These are phyloP conservation scores for Paramecium caudatum DNA, from an alignment of 73 alveolate genomes.

Conservation along the genomic window DNA sequence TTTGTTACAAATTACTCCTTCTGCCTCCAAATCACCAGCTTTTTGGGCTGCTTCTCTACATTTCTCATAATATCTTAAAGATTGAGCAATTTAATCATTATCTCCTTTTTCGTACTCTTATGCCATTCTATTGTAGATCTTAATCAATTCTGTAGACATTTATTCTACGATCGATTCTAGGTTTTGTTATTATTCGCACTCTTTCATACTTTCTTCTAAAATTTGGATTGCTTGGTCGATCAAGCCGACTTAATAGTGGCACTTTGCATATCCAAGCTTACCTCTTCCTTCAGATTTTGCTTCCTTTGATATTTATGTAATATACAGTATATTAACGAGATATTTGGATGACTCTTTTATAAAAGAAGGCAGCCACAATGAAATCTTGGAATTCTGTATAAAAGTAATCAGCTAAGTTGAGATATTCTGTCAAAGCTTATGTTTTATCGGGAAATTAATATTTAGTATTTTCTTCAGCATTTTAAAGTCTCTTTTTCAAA, in stretches of 20 bases:
- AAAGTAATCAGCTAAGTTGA: slow-evolving; percentile 71
- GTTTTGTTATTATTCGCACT: slow-evolving; percentile 56
- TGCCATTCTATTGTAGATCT: slow-evolving; percentile 73
- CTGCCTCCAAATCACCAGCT: slow-evolving; percentile 71
- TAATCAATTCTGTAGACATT: slow-evolving; percentile 72
- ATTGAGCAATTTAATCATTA: slow-evolving; percentile 41
- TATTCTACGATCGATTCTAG: slow-evolving; percentile 70
- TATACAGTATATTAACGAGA: slow-evolving; percentile 64
- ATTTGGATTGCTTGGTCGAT: slow-evolving; percentile 69
- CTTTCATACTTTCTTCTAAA: slow-evolving; percentile 68
- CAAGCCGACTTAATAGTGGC: slow-evolving; percentile 69
- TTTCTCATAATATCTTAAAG: slow-evolving; percentile 72
- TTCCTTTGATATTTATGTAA: background rate
- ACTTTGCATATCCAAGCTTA: slow-evolving; percentile 73
- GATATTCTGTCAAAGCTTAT: slow-evolving; percentile 66
- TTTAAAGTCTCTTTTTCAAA: slow-evolving; percentile 61
- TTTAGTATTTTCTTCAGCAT: slow-evolving; percentile 75
- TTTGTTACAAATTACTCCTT: slow-evolving; percentile 74
- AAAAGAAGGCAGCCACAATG: slow-evolving; percentile 71
- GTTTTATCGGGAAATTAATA: slow-evolving; percentile 67
- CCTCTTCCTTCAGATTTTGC: slow-evolving; percentile 71
- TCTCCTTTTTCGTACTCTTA: slow-evolving; percentile 73
- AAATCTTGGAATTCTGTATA: slow-evolving; percentile 67
- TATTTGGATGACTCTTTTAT: slow-evolving; percentile 70
- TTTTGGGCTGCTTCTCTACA: slow-evolving; percentile 75